Base-by-base conservation (phyloP, 208 protist genomes). In the Acanthamoeba healyi region DNA sequence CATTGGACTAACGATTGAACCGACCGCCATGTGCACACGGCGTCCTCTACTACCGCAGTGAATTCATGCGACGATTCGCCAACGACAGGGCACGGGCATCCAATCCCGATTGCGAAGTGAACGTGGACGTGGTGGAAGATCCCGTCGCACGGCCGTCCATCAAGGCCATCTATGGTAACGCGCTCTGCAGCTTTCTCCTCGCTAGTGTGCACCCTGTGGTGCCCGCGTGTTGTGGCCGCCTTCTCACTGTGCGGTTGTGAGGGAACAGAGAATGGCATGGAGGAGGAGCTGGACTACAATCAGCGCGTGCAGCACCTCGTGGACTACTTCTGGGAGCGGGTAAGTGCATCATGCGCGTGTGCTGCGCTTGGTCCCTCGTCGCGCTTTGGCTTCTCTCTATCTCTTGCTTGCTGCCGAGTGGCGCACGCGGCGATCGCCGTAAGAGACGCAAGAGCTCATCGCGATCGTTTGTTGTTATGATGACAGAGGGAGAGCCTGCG, bases 51-150 rank as follows among this genome's bases (percentile, higher is more conserved):
- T 81, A 19, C 17, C 67, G 15, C n/a, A 92, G 86, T 7, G 86
- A 92, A 74, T 92, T 92, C 29, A 9, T 92, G 56, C 51, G 38
- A 36, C 51, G 86, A 74, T 74, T 92, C 67, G 17, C 86, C 9
- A 92, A 92, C 44, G 61, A 92, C 19, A 67, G 44, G 36, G 86
- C 61, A 5, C 86, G 65, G 32, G 51, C 86, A 51, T 92, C 86
- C 29, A 92, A 92, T n/a, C 86, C 86, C 56, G 86, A 92, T 51
- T 92, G 86, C 38, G 86, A 92, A 77, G 42, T 92, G 65, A 40
- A 54, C 5, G 86, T 92, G 38, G 65, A 92, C 0, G 10, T 92
- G 9, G 15, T 70, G 29, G 58, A 92, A n/a, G 46, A 92, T 38
- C 10, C 34, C 32, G 74, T 29, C 29, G 24, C 32, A 14, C 56